These are phyloP conservation scores for Pyrus betulifolia DNA, from an alignment of 306 rosid species.

Conservation along the genomic window DNA sequence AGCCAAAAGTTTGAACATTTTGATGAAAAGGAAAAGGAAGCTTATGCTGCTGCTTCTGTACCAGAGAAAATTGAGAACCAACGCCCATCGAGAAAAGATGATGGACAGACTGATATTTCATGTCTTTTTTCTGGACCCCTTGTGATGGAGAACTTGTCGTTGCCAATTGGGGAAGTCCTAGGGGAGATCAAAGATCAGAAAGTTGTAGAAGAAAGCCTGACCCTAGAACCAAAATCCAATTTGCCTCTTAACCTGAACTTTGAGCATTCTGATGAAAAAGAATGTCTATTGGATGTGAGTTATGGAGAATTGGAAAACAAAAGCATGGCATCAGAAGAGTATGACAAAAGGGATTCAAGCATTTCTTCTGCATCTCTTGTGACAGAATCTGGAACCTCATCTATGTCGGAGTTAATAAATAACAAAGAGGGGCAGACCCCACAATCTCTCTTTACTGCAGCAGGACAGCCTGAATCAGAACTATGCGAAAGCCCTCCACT, in stretches of 20 bases:
- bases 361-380: neutral
- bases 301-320: conserved; percentile 14
- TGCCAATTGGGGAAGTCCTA: conserved; percentile 7
- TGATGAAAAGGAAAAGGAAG: conserved; percentile 6
- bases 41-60: neutral
- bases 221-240: conserved; percentile 11
- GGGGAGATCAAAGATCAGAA: conserved; percentile 21
- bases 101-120: conserved; percentile 18
- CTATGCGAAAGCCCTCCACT: conserved; percentile 9
- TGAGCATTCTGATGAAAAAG: conserved; percentile 14
- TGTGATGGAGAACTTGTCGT: neutral
- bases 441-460: conserved; percentile 7
- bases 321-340: conserved; percentile 7
- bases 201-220: neutral
- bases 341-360: conserved; percentile 15
- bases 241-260: neutral
- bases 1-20: conserved; percentile 12
- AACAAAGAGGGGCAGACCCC: neutral
- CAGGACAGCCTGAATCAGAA: conserved; percentile 25
- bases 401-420: conserved; percentile 7
- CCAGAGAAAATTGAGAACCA: conserved; percentile 17
- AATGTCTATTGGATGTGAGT: conserved; percentile 8
- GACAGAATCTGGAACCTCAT: conserved; percentile 10
- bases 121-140: neutral
- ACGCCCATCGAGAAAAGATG: conserved; percentile 1